Base-by-base conservation (phyloP, 352 stramenopile species). In the Phytophthora hibernalis region DNA sequence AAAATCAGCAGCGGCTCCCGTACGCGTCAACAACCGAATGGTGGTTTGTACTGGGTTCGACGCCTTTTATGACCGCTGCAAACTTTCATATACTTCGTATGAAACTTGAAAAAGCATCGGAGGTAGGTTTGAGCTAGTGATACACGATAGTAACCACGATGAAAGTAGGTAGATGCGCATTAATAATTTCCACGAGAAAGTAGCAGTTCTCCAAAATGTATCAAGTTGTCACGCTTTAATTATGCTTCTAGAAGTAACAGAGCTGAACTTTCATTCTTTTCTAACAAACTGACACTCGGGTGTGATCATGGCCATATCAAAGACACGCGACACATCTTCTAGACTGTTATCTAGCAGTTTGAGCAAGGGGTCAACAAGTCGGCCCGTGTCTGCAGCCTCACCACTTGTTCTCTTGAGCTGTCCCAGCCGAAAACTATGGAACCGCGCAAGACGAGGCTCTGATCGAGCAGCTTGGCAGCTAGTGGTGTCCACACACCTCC, bases 341-440 rank as follows among this genome's bases (percentile, higher is more conserved):
- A 45, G 38, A 45, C 26, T 31, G 26, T 22, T 22, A 12, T 20
- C 42, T n/a, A 49, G 42, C 3, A 49, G n/a, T n/a, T 31, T 49
- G 18, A 49, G 42, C 42, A 49, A 31, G 42, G 42, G 18, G 42
- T 49, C 42, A 49, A n/a, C 42, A 49, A 31, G 42, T 49, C 42
- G 8, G 42, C 10, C n/a, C 21, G 42, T n/a, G 42, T 49, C 9
- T 49, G 42, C 20, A 30, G n/a, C 11, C 42, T 26, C 42, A 49
- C 42, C 18, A 49, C 21, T 49, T 30, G n/a, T 16, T 49, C 42
- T 1, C 18, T 49, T 30, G 42, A n/a, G 42, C 15, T 30, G 21
- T 49, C 42, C 42, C 42, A 49, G 4, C 42, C 42, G 10, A 49
- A 49, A 16, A 30, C 21, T 0, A 49, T 20, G n/a, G 42, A 49